These are phyloP conservation scores for Pleurostoma richardsiae DNA, from an alignment of 2,329 filamentous ascomycete species.

Conservation along the genomic window DNA sequence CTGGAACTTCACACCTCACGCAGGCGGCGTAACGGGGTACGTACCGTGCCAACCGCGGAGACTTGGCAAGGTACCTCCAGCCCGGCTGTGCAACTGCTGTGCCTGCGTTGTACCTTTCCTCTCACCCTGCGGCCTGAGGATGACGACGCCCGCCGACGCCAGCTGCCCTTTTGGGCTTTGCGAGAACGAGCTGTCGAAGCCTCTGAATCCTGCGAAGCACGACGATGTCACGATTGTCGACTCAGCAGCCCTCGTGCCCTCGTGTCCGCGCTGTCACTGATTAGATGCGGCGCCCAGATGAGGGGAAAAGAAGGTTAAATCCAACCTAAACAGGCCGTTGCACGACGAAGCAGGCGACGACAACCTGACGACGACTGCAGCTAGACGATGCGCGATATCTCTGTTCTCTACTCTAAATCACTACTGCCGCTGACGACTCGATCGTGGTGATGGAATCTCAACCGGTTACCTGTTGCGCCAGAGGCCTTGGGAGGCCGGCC, in stretches of 20 bases:
- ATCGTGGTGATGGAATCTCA: background rate
- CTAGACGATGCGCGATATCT: background rate
- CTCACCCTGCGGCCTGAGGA: slow-evolving; percentile 16
- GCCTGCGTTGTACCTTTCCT: slow-evolving; percentile 1
- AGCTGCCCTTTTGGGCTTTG: slow-evolving; percentile 13
- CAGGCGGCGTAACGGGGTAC: too few species aligned
- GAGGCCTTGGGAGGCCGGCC: too few species aligned
- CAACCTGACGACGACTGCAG: background rate
- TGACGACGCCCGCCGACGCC: slow-evolving; percentile 20
- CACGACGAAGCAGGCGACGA: background rate
- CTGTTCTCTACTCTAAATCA: background rate
- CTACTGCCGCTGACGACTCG: background rate
- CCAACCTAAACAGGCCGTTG: background rate
- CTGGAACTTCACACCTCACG: too few species aligned
- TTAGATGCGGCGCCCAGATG: background rate
- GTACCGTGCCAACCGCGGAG: too few species aligned
- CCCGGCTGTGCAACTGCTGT: background rate
- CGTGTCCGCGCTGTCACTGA: background rate
- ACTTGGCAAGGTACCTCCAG: background rate
- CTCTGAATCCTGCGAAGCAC: slow-evolving; percentile 5
- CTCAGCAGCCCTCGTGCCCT: background rate
- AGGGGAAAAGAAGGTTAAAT: too few species aligned
- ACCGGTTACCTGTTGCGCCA: background rate
- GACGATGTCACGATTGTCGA: background rate
- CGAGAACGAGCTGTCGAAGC: background rate